Percentiles rank a stretch among this genome's conserved stretches.
Conservation (phyloP, 2,329 filamentous ascomycete genomes). For the Sporothrix inflata region DNA sequence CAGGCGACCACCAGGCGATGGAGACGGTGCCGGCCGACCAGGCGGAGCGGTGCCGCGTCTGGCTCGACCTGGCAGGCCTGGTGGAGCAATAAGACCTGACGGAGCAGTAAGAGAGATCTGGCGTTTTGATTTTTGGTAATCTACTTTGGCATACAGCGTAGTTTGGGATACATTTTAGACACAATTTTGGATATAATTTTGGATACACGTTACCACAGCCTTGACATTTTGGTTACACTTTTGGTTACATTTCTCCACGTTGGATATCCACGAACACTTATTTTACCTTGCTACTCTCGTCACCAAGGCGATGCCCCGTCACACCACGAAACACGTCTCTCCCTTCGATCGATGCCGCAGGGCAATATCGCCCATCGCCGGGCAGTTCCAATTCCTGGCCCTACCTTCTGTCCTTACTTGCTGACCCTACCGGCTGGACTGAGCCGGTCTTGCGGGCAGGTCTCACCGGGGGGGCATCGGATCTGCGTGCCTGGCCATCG, state of each 20-base stretch:
- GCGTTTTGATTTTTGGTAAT: neutral
- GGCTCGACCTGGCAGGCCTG: constrained; percentile 44
- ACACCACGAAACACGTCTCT: neutral
- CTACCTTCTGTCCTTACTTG: neutral
- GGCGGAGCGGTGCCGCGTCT: constrained; percentile 47
- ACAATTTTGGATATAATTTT: neutral
- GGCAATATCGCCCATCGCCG: neutral
- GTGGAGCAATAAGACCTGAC: constrained; percentile 43
- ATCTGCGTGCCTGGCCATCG: neutral
- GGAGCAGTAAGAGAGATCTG: neutral
- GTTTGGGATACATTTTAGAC: neutral
- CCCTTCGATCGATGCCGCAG: neutral
- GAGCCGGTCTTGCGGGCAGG: neutral
- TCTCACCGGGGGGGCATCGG: neutral
- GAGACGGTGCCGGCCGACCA: constrained; percentile 44
- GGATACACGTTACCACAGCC: no score
- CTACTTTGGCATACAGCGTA: neutral
- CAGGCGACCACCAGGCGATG: constrained; percentile 45
- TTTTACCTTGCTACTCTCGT: neutral
- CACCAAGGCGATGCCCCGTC: neutral
- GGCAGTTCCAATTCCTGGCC: neutral
- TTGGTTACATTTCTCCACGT: neutral
- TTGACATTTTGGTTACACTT: neutral
- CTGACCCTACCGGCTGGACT: neutral
- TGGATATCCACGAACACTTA: neutral